Base-by-base conservation (phyloP, 306 rosid species). In the Pachyrhizus erosus region DNA sequence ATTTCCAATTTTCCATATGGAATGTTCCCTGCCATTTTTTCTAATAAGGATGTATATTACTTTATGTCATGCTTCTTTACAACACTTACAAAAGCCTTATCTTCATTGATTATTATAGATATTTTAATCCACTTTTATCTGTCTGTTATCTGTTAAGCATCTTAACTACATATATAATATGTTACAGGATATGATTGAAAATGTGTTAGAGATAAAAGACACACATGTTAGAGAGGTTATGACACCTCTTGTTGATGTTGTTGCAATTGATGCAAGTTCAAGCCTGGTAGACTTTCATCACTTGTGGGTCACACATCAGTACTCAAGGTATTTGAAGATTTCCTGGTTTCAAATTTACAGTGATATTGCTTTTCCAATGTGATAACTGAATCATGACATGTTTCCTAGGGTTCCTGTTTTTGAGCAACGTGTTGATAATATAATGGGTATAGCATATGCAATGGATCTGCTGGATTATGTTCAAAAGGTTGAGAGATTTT, bases 171-270 rank as follows among this genome's bases (percentile, higher is more conserved):
- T 71, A 55, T 34, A 17, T 33, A 65, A 75, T 72, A 70, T 79
- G 72, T 74, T 81, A 8, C 66, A 96, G 99, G 99, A 96, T 86
- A 96, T 96, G 99, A 96, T 96, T 54, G 99, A 96, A 82, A 96
- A 96, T 84, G 99, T 96, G 52, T 85, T 96, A 85, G 99, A 96
- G 87, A 96, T 96, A 82, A 96, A 96, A 86, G 99, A 92, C 84
- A 96, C 98, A 5, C 93, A 91, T 82, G 99, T 96, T 51, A 87
- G 98, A 87, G 99, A 96, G 89, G 99, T 96, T 82, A 96, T 96
- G 99, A 96, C 99, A n/a, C 99, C 98, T 67, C 99, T 96, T 61
- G 98, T 96, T 62, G 99, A 94, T 81, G 97, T 96, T 79, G 99
- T 96, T 77, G 99, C 99, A 78, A 96, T 96, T 17, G 98, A 94